Base-by-base conservation (phyloP, 2,329 filamentous ascomycete species). In the Bipolaris oryzae region DNA sequence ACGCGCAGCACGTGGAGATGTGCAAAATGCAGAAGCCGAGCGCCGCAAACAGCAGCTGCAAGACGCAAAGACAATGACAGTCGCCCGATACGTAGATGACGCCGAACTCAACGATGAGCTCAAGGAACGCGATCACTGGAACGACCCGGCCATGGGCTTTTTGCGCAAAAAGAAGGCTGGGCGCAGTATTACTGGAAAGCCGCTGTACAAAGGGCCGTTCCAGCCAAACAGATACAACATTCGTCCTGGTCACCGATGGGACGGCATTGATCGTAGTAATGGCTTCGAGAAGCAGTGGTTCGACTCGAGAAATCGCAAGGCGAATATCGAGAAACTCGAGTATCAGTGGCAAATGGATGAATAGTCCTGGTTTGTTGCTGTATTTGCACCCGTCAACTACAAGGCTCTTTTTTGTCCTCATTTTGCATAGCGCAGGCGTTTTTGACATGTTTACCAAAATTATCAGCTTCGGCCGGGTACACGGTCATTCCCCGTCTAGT, bases 261-360 rank as follows among this genome's bases (percentile, higher is more conserved):
- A 99, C 81, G 95, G 96, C 5, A 95, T 99, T 16, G 95, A 99
- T 80, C 84, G 95, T 63, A 84, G 91, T 18, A 99, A 92, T 78
- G 94, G 94, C 0, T 98, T 97, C 74, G 95, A 99, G 79, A 89
- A 86, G 60, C 89, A 97, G 73, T 90, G 93, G 79, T 98, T 98
- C 79, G 92, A 90, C 74, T 91, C 92, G 2, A 81, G 93, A 64
- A 97, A 97, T 75, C 82, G 87, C 65, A 85, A 85, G 65, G 87
- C 88, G 69, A 87, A 92, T 73, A 87, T 89, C 67, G 89, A 90
- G 76, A 89, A 89, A 31, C 76, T 98, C 70, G 88, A 94, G 68
- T 98, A 97, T 76, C 87, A 89, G 31, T 99, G 94, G 95, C 91
- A 97, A 81, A 95, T 96, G 89, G 95, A 97, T 78, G 91, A 92